phyloP scores from a whole-genome alignment of 1,139 yeast species.

The Candida sp. region DNA sequence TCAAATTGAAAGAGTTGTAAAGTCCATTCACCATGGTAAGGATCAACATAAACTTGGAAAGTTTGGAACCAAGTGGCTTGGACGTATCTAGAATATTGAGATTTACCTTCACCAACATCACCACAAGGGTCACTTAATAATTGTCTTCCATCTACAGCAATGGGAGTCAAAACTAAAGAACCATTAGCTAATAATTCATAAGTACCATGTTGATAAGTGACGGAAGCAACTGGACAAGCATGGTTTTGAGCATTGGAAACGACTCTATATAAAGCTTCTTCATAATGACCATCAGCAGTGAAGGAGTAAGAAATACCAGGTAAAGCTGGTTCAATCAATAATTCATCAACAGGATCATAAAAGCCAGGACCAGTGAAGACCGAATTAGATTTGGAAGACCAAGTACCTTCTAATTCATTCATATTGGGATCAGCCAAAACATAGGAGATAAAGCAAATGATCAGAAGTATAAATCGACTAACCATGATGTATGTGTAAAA shows the following conservation, averaged over 20 bases:
- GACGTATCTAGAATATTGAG: constrained; percentile 68
- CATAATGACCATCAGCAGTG: constrained; percentile 87
- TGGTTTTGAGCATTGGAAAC: constrained; percentile 71
- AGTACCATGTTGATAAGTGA: constrained; percentile 87
- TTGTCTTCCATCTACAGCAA: constrained; percentile 91
- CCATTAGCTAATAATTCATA: constrained; percentile 66
- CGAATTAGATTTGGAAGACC: constrained; percentile 91
- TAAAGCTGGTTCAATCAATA: constrained; percentile 88
- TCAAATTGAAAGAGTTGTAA: constrained; percentile 77
- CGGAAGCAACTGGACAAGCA: constrained; percentile 75
- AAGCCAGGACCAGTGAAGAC: constrained; percentile 98
- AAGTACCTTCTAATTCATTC: constrained; percentile 72
- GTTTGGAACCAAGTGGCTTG: constrained; percentile 61
- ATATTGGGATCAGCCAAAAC: constrained; percentile 21
- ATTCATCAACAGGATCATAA: constrained; percentile 93
- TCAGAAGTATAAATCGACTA: background rate
- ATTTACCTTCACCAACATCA: constrained; percentile 32
- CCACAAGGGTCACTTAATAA: constrained; percentile 83
- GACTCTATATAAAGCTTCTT: constrained; percentile 84
- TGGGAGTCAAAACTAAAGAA: constrained; percentile 65
- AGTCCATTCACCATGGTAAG: constrained; percentile 78
- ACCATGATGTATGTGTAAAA: background rate
- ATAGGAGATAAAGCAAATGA: background rate
- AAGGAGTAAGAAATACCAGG: constrained; percentile 95
- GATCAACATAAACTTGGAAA: constrained; percentile 61